Evolutionary conservation across 1,284 basidiomycete genomes (phyloP).

Genomic region (Trichosporon ovoides): DNA sequence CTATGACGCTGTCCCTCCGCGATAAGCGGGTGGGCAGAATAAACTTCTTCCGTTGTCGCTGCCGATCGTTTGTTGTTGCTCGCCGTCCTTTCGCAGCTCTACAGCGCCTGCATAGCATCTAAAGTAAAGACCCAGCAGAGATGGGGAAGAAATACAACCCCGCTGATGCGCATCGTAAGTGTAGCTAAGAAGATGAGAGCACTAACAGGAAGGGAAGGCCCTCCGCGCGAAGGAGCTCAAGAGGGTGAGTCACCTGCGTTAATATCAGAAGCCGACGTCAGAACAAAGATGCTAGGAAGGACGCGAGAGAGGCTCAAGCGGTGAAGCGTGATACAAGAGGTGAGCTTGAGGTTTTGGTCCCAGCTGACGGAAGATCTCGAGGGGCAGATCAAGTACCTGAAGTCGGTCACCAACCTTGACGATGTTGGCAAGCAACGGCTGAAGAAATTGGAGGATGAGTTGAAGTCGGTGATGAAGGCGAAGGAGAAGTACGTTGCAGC

Average conservation of each 20-base stretch:
- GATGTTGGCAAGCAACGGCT: slow-evolving; percentile 39
- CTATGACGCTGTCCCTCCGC: slow-evolving; percentile 11
- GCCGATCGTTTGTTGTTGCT: neutral
- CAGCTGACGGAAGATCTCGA: slow-evolving; percentile 39
- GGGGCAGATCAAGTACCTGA: slow-evolving; percentile 39
- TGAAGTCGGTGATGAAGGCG: slow-evolving; percentile 70
- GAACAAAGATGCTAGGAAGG: slow-evolving; percentile 76
- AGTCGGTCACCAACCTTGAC: slow-evolving; percentile 26
- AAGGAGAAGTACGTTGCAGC: slow-evolving; percentile 85
- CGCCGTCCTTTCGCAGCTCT: no score
- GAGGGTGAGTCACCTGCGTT: slow-evolving; percentile 58
- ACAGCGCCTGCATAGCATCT: neutral
- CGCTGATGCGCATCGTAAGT: slow-evolving; percentile 70
- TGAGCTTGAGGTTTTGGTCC: slow-evolving; percentile 33
- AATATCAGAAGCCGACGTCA: slow-evolving; percentile 36
- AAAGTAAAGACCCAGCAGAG: neutral
- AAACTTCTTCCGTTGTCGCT: neutral
- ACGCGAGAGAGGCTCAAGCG: slow-evolving; percentile 70
- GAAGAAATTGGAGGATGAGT: slow-evolving; percentile 63
- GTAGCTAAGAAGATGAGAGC: accelerated
- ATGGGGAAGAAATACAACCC: slow-evolving; percentile 60
- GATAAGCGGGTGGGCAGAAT: slow-evolving; percentile 13
- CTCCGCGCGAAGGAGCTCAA: slow-evolving; percentile 82
- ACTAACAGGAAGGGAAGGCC: slow-evolving; percentile 62
- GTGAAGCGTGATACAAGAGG: slow-evolving; percentile 84